Evolutionary conservation across 164 flowering plant species (phyloP), one percentile per base, ranked within the genome.

Genomic region (Vitis labrusca): DNA sequence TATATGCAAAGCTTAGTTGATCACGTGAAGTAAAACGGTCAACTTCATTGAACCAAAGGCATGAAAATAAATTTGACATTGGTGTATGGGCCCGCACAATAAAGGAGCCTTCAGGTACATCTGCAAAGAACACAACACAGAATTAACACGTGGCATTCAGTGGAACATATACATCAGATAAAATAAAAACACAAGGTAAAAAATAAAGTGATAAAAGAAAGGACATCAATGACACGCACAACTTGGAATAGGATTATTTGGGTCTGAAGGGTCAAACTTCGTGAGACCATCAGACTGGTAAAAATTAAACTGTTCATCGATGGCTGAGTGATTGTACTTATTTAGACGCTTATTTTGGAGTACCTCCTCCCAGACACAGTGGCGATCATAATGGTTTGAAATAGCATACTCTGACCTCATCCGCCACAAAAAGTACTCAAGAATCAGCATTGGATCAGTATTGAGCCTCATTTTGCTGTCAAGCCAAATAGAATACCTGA

Each of bases 301-400:
- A 82, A 90, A 83, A 0, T 10, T 51, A 66, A 95, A 95, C 86
- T 95, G 99, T 67, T 93, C 90, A 73, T 95, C 99, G 63, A 95
- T 93, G 65, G 91, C 97, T 0, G 91, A 78, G 85, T 91, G 95
- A 71, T 90, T 87, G 85, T 90, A 95, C 84, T 95, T 95, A 78
- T 95, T 89, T 51, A 95, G 83, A 66, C 87, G 90, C 82, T 95
- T 95, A 77, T 95, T 95, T 76, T 93, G 99, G 67, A 81, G 83
- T 54, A 95, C 99, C 82, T 95, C 99, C 78, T 95, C 99, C 98
- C 97, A 95, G 19, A 95, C 97, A 86, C 98, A 93, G 59, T 93
- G 99, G 53, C 99, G 97, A 72, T 90, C 92, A 74, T 95, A 95
- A 76, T 95, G 99, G 73, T 93, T 95, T 66, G 99, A 95, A 79